Percentiles rank a stretch among this genome's conserved stretches.
phyloP scores from a whole-genome alignment of 1,284 basidiomycete species.

The Ganoderma meredithae region DNA sequence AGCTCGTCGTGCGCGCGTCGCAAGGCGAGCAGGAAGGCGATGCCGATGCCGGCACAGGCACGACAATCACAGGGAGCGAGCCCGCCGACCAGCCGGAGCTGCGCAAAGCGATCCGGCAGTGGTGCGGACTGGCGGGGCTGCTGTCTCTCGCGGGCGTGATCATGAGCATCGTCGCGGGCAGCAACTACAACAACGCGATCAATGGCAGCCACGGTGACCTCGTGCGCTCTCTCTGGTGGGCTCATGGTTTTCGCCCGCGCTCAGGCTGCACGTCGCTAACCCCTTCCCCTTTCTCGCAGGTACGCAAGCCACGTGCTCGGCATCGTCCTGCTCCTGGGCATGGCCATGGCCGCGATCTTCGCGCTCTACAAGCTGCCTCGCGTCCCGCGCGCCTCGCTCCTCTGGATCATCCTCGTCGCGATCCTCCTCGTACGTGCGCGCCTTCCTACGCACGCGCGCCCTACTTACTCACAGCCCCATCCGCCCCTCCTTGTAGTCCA shows the following conservation, averaged over 20 bases:
- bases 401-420: constrained; percentile 17
- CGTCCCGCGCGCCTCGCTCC: constrained; percentile 7
- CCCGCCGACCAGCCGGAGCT: constrained; percentile 34
- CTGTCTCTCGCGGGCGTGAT: constrained; percentile 36
- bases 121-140: constrained; percentile 33
- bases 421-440: constrained; percentile 18
- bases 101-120: constrained; percentile 35
- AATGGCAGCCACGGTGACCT: constrained; percentile 29
- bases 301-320: constrained; percentile 24
- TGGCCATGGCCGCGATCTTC: constrained; percentile 6
- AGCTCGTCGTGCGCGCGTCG: not conserved
- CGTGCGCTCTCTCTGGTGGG: constrained; percentile 36
- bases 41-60: too few species aligned
- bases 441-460: too few species aligned
- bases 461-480: too few species aligned
- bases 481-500: too few species aligned
- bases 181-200: constrained; percentile 34
- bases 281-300: constrained; percentile 3
- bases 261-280: too few species aligned
- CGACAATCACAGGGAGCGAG: not conserved
- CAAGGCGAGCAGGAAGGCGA: not conserved
- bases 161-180: constrained; percentile 40
- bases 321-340: constrained; percentile 6
- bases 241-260: not conserved
- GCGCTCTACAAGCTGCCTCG: constrained; percentile 21